Evolutionary conservation across 2,329 filamentous ascomycete genomes (phyloP).

Genomic region (Lithohypha guttulata): DNA sequence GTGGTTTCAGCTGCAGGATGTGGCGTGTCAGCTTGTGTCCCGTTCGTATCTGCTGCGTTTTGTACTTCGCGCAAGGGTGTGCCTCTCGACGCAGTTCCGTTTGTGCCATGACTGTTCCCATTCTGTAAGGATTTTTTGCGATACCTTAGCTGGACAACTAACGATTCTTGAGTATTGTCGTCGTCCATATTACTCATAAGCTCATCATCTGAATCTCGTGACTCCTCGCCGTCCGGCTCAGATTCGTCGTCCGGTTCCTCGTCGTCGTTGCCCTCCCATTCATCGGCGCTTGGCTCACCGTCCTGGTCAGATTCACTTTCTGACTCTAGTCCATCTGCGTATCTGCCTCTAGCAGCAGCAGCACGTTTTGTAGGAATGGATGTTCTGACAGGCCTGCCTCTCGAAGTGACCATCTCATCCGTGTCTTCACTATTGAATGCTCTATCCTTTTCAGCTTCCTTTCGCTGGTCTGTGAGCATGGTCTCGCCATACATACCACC

Average conservation of each 20-base stretch:
- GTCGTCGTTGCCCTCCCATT: constrained; percentile 26
- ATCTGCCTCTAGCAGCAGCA: constrained; percentile 18
- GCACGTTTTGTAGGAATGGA: constrained; percentile 10
- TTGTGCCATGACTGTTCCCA: background rate
- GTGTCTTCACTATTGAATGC: constrained; percentile 34
- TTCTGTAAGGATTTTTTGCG: constrained; percentile 2
- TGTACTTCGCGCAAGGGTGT: background rate
- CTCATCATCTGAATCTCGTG: constrained; percentile 60
- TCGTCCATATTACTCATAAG: constrained; percentile 29
- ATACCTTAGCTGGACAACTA: constrained; percentile 62
- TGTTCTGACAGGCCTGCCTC: constrained; percentile 34
- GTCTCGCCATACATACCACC: constrained; percentile 46
- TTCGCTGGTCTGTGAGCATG: constrained; percentile 44
- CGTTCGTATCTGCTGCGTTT: no score
- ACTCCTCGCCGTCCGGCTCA: constrained; percentile 65
- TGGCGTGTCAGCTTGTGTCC: no score
- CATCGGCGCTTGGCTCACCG: constrained; percentile 55
- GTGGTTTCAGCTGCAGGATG: no score
- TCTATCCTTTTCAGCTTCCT: constrained; percentile 28
- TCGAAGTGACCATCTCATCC: constrained; percentile 16
- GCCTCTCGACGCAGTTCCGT: background rate
- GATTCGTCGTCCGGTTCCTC: constrained; percentile 37
- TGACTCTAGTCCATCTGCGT: constrained; percentile 33
- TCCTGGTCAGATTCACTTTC: constrained; percentile 50
- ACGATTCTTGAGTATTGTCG: constrained; percentile 44